Conservation (phyloP, 129 eudicot species). For the Artemisia argyi region DNA sequence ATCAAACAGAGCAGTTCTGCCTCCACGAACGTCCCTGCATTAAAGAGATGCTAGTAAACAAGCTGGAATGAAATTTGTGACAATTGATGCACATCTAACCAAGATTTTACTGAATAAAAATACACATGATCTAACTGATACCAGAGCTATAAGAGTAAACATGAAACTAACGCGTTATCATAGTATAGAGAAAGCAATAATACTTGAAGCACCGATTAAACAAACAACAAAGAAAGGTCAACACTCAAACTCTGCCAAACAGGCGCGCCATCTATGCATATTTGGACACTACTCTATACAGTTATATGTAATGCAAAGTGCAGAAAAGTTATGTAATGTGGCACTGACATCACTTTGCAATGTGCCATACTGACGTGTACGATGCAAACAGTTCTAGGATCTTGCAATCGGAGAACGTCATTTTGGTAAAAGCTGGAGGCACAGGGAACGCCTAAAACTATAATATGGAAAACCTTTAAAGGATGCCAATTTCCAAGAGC, state of each 20-base stretch:
- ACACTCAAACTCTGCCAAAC: conserved; percentile 11
- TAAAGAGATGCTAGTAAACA: neutral
- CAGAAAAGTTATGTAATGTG: conserved; percentile 2
- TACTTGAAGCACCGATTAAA: neutral
- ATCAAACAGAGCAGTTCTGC: conserved; percentile 81
- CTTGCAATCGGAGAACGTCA: neutral
- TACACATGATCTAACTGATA: neutral
- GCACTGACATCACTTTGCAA: conserved; percentile 1
- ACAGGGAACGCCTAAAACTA: neutral
- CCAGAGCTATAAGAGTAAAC: neutral
- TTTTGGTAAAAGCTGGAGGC: neutral
- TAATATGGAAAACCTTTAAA: neutral
- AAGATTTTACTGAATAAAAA: neutral
- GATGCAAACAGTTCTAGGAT: neutral
- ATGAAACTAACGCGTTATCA: conserved; percentile 7
- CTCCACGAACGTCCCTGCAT: conserved; percentile 49
- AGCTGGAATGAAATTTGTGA: neutral
- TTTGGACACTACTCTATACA: neutral
- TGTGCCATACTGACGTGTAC: neutral
- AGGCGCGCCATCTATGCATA: neutral
- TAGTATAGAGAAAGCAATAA: neutral
- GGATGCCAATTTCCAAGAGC: neutral
- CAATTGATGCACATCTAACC: neutral
- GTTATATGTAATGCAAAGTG: too few species aligned
- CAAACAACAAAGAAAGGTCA: neutral